Percentiles rank a stretch among this genome's conserved stretches.
Conservation (phyloP, 306 rosid species). For the Parietaria judaica region DNA sequence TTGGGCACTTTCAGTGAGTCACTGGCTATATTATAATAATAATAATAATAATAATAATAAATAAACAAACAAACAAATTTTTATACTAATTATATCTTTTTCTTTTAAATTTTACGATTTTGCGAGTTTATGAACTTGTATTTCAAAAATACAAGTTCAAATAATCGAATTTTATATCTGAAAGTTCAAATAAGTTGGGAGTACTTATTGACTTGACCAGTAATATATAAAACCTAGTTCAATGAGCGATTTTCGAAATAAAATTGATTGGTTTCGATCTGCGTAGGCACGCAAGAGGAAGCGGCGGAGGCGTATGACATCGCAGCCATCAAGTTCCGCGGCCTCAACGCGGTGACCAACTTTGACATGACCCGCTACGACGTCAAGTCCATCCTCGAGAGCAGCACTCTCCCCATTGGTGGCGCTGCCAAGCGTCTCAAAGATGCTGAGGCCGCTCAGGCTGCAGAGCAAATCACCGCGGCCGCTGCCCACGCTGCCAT, state of each 20-base stretch:
- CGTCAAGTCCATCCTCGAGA: constrained; percentile 72
- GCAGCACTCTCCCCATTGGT: constrained; percentile 67
- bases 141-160: too few relatives aligned
- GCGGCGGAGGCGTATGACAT: constrained; percentile 97
- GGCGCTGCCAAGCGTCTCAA: constrained; percentile 74
- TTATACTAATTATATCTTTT: too few relatives aligned
- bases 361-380: constrained; percentile 90
- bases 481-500: constrained; percentile 19
- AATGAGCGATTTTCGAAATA: too few relatives aligned
- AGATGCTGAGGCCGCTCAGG: constrained; percentile 32
- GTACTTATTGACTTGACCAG: neutral
- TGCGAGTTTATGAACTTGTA: too few relatives aligned
- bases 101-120: too few relatives aligned
- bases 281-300: constrained; percentile 80
- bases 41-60: too few relatives aligned
- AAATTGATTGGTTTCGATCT: too few relatives aligned
- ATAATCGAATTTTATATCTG: too few relatives aligned
- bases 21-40: neutral
- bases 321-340: constrained; percentile 87
- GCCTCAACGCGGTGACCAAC: constrained; percentile 88
- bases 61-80: too few relatives aligned
- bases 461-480: constrained; percentile 14
- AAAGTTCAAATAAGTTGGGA: too few relatives aligned
- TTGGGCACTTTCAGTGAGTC: constrained; percentile 84
- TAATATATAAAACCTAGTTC: neutral